phyloP scores from a whole-genome alignment of 2,329 filamentous ascomycete genomes.

The Aspergillus aculeatinus region DNA sequence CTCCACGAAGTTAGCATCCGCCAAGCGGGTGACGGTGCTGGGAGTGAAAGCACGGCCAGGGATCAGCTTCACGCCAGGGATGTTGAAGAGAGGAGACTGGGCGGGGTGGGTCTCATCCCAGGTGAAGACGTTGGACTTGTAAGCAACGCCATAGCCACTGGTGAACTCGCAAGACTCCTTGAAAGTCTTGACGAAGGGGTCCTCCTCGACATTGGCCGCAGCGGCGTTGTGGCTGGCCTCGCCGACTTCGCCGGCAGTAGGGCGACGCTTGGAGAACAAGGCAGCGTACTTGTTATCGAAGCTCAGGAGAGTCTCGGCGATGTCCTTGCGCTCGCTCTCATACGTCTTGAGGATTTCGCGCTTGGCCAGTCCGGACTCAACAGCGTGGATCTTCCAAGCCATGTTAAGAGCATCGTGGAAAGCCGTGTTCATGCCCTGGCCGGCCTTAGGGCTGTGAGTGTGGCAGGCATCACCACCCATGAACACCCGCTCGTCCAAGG shows the following conservation, averaged over 20 bases:
- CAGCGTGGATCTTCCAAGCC: slow-evolving; percentile 93
- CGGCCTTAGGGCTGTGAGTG: slow-evolving; percentile 64
- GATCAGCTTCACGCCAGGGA: slow-evolving; percentile 63
- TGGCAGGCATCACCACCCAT: slow-evolving; percentile 66
- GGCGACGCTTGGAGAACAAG: slow-evolving; percentile 77
- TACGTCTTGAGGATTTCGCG: slow-evolving; percentile 79
- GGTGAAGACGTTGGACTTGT: slow-evolving; percentile 78
- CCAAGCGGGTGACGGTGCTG: slow-evolving; percentile 78
- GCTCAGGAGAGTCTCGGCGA: slow-evolving; percentile 78
- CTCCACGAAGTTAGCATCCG: slow-evolving; percentile 85
- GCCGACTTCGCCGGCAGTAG: slow-evolving; percentile 70
- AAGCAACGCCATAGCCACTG: slow-evolving; percentile 85
- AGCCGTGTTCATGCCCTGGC: slow-evolving; percentile 64
- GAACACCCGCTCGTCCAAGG: slow-evolving; percentile 63
- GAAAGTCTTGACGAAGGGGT: slow-evolving; percentile 84
- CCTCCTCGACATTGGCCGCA: slow-evolving; percentile 43
- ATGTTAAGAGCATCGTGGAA: slow-evolving; percentile 73
- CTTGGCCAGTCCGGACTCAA: slow-evolving; percentile 77
- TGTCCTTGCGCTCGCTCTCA: slow-evolving; percentile 77
- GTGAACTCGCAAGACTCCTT: slow-evolving; percentile 92
- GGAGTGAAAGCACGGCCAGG: slow-evolving; percentile 76
- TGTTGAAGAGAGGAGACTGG: slow-evolving; percentile 67
- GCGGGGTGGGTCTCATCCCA: slow-evolving; percentile 74
- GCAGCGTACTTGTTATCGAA: slow-evolving; percentile 91
- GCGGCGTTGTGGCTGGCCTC: slow-evolving; percentile 54